Conservation (phyloP, 257 asterid genomes). For the Verbascum thapsus region DNA sequence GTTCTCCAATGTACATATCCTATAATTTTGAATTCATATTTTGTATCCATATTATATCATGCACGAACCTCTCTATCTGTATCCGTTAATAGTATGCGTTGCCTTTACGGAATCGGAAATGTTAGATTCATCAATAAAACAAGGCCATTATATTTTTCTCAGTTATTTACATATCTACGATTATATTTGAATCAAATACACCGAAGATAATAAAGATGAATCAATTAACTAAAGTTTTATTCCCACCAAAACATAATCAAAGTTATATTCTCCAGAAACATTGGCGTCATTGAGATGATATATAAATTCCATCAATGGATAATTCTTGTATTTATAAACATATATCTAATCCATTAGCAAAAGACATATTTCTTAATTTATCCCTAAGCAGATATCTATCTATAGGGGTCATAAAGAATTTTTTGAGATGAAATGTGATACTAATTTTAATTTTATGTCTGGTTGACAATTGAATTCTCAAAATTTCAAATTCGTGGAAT, state of each 20-base stretch:
- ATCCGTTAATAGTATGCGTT: too few species aligned
- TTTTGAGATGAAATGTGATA: neutral
- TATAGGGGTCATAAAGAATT: neutral
- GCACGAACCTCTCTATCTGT: too few species aligned
- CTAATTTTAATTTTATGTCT: neutral
- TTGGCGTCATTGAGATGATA: neutral
- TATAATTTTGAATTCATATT: too few species aligned
- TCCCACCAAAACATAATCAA: neutral
- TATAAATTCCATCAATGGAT: neutral
- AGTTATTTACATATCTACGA: too few species aligned
- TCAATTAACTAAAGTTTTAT: neutral
- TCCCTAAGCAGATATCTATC: neutral
- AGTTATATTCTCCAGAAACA: neutral
- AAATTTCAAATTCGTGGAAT: neutral
- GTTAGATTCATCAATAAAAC: too few species aligned
- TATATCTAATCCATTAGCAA: neutral
- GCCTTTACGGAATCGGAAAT: too few species aligned
- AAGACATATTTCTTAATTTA: neutral
- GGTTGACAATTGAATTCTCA: neutral
- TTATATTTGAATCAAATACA: too few species aligned
- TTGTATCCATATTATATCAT: too few species aligned
- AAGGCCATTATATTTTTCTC: too few species aligned
- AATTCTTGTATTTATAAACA: neutral
- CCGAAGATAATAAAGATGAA: too few species aligned
- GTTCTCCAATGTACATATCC: too few species aligned